Evolutionary conservation across 257 asterid genomes (phyloP).

Genomic region (Capsicum pubescens): DNA sequence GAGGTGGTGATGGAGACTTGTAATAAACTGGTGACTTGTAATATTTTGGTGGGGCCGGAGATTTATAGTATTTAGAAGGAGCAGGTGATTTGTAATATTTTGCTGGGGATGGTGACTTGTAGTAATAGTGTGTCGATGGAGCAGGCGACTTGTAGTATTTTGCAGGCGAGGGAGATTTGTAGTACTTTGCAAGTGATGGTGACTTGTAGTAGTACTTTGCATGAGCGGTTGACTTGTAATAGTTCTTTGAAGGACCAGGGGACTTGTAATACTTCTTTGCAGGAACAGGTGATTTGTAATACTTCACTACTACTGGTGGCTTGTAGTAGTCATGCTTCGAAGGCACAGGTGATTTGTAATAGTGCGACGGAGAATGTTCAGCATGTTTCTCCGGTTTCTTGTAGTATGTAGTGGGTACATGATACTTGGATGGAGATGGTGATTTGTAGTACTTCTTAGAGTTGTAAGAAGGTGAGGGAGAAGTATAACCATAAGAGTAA

Average conservation of each 20-base stretch:
- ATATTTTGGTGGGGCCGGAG: background rate
- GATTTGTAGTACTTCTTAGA: conserved; percentile 17
- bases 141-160: background rate
- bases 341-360: background rate
- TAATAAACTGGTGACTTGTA: background rate
- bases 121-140: background rate
- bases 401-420: background rate
- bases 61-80: background rate
- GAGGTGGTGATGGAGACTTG: background rate
- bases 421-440: background rate
- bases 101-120: background rate
- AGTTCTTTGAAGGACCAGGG: background rate
- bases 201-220: background rate
- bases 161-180: background rate
- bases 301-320: background rate
- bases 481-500: background rate
- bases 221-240: background rate
- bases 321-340: too few species aligned
- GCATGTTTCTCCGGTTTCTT: background rate
- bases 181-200: background rate
- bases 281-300: background rate
- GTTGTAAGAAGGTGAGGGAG: background rate
- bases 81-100: background rate
- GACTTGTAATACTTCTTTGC: background rate
- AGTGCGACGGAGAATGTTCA: background rate